These are phyloP conservation scores for Colletotrichum tabaci DNA, from an alignment of 2,329 filamentous ascomycete species.

Conservation along the genomic window DNA sequence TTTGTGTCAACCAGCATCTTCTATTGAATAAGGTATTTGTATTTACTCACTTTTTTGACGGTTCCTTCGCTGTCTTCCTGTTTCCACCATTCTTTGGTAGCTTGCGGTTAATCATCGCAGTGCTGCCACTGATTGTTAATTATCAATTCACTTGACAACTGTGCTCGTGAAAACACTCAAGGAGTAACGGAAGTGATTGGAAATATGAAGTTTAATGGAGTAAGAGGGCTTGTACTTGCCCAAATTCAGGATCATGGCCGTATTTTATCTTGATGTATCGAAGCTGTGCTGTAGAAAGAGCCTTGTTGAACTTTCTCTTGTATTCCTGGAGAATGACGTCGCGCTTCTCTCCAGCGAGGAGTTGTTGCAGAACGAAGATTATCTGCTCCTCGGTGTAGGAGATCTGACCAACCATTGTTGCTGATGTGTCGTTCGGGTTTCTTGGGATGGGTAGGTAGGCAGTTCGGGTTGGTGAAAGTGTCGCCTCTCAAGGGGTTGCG, in stretches of 20 bases:
- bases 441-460: background rate
- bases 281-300: conserved; percentile 51
- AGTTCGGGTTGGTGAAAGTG: background rate
- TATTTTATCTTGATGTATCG: conserved; percentile 60
- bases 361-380: conserved; percentile 51
- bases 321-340: conserved; percentile 49
- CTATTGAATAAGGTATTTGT: too few relatives aligned
- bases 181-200: background rate
- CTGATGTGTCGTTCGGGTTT: background rate
- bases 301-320: conserved; percentile 47
- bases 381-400: conserved; percentile 55
- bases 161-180: background rate
- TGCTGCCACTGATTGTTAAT: conserved; percentile 22
- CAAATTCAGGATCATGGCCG: conserved; percentile 55
- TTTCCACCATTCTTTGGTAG: conserved; percentile 13
- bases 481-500: background rate
- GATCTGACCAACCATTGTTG: conserved; percentile 52
- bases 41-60: background rate
- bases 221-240: conserved; percentile 47
- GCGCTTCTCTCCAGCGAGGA: conserved; percentile 48
- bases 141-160: background rate
- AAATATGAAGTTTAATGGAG: background rate
- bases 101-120: conserved; percentile 36
- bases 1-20: background rate
- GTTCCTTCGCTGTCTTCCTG: background rate